Base-by-base conservation (phyloP, 345 rosid species). In the Lumnitzera littorea region DNA sequence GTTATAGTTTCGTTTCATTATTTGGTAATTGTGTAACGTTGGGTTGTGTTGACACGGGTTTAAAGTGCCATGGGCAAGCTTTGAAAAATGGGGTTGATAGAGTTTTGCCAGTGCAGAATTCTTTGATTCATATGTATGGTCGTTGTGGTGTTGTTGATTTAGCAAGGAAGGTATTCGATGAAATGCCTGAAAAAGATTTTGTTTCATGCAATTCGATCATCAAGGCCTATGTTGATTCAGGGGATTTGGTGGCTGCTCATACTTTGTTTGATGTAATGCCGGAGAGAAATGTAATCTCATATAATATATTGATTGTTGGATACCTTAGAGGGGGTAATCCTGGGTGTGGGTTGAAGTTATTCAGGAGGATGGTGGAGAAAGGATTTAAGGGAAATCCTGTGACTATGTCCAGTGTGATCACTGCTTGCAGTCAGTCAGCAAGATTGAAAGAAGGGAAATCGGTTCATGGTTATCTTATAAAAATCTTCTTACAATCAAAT, bases 381-480 rank as follows among this genome's bases (percentile, higher is more conserved):
- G 84, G 88, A 31, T 57, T 80, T 4, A 62, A 13, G 54, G 82
- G 79, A 17, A 80, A 74, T 5, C 67, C 66, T 69, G 67, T 57
- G 12, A 82, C 88, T 3, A 64, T 86, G 58, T 81, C 64, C 24
- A 67, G 72, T 50, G 59, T 78, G 56, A 55, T 86, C 16, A 71
- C 69, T 48, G 92, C 86, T 14, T 84, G 92, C 66, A 78, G 83
- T 2, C 74, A 80, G 80, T 86, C 92, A 4, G 79, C 78, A 52
- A 84, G 92, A 58, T 14, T 80, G 43, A 84, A 72, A 51, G 88
- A 89, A 55, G 94, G 96, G 53, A 78, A 82, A 76, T 89, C 91
- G 1, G 83, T 82, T 53, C 91, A 89, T 69, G 94, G 80, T 25
- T 75, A 60, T 68, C 56, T 80, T 56, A 56, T 78, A 24, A 80